Evolutionary conservation across 2,329 filamentous ascomycete genomes (phyloP), one percentile per base, ranked within the genome.

Genomic region (Nemania serpens): DNA sequence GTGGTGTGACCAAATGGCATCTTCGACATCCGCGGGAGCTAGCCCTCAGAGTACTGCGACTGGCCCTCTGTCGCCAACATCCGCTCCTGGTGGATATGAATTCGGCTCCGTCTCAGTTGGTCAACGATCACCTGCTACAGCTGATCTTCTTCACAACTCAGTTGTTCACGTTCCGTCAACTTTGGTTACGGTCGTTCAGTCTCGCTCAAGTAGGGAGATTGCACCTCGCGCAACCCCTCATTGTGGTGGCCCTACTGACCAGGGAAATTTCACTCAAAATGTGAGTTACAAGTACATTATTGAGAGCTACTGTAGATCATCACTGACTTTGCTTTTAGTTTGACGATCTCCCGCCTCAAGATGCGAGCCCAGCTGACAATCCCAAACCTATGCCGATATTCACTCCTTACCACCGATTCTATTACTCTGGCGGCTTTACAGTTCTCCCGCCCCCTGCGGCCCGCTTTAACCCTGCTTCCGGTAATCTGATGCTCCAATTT

Each of bases 361-460:
- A 59, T 33, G 53, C 55, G 15, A 60, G 53, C 7, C 54, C 67
- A 2, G 58, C 48, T 39, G 51, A 47, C 13, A 55, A 63, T 49
- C 59, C 66, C 18, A 59, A 59, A 15, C 66, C 71, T 33, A 66
- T 68, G 62, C 63, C 69, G 13, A 62, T 71, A 57, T 66, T 68
- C 46, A 69, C 62, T 43, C 71, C 71, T 1, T 72, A 74, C 49
- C 72, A 73, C 61, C 67, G 68, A 42, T 71, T 74, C 58, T 72
- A 68, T 54, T 74, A 72, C 61, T 67, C 71, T 1, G 55, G 62
- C 29, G 68, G 68, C 15, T 73, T 74, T 39, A 55, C 64, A 22
- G 59, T 69, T 39, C 60, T 68, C 7, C 61, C 68, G 15, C 59
- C 69, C 17, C 60, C 64, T 42, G 54, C 62, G 2, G 50, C 48